Base-by-base conservation (phyloP, 768 basidiomycete genomes). In the Hygrocybe punicea region DNA sequence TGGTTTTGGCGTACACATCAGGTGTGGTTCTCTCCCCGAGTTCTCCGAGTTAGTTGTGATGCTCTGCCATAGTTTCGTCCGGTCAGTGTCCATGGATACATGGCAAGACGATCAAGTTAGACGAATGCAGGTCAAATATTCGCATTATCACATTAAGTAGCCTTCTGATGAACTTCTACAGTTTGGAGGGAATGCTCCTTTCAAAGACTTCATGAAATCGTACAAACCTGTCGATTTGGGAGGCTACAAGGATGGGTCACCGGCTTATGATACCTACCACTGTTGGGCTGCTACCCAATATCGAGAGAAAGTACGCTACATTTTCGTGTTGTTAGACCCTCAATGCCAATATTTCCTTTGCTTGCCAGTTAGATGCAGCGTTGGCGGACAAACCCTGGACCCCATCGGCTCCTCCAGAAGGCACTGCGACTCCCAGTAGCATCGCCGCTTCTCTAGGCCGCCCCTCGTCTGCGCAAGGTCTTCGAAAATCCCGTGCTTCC, bases 221-320 rank as follows among this genome's bases (percentile, higher is more conserved):
- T 92, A 93, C 68, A 66, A 75, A 40, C 85, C 88, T 9, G 69
- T 76, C 7, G 83, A 85, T 54, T 81, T 84, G 63, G 86, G 86
- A 37, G 91, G 89, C 7, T 87, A 86, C 74, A 82, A 75, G 49
- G 81, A 84, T 34, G 78, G 74, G 53, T 78, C 85, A 65, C 82
- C 75, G 58, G 65, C 85, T 29, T 81, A 87, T 63, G 86, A 92
- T 62, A 92, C 83, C 55, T 98, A 98, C 71, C 91, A 93, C 67
- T 89, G 84, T 37, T 97, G 95, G 93, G 91, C 94, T 2, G 96
- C 94, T 1, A 78, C 89, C 2, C 94, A 98, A 73, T 98, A 98
- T 73, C 84, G 90, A 42, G 91, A 94, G 71, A 99, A 97, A 80
- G 94, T 90, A 62, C 53, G 76, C 37, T 49, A 8, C 11, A 57